phyloP scores from a whole-genome alignment of 2,329 filamentous ascomycete species.

The Talaromyces sp. region DNA sequence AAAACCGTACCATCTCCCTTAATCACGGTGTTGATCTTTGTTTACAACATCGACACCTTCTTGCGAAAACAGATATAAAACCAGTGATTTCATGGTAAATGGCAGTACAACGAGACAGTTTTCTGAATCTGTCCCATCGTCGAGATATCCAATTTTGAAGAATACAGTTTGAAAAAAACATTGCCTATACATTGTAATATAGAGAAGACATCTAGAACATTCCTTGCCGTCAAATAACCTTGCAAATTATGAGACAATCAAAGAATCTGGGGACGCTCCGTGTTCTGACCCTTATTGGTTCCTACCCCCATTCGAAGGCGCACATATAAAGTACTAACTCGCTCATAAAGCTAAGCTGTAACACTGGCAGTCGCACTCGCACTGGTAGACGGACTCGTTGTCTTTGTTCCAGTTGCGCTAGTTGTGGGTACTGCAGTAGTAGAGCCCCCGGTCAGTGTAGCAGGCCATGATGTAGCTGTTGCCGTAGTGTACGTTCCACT shows the following conservation, averaged over 20 bases:
- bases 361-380: not conserved
- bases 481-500: slow-evolving; percentile 36
- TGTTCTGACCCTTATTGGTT: too few species aligned
- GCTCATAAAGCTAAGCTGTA: not conserved
- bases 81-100: not conserved
- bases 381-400: not conserved
- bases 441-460: slow-evolving; percentile 23
- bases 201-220: not conserved
- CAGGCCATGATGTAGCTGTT: slow-evolving; percentile 36
- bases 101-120: not conserved
- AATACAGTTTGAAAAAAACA: not conserved
- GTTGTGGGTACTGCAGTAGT: slow-evolving; percentile 15
- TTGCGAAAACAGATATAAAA: not conserved
- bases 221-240: not conserved
- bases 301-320: too few species aligned
- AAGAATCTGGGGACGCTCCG: too few species aligned
- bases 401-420: not conserved
- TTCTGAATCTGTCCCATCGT: not conserved
- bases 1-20: too few species aligned
- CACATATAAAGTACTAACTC: not conserved
- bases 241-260: too few species aligned
- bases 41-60: not conserved
- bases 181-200: not conserved
- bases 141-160: not conserved
- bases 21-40: not conserved